Evolutionary conservation across 306 rosid genomes (phyloP).

Genomic region (Glycine tomentella): DNA sequence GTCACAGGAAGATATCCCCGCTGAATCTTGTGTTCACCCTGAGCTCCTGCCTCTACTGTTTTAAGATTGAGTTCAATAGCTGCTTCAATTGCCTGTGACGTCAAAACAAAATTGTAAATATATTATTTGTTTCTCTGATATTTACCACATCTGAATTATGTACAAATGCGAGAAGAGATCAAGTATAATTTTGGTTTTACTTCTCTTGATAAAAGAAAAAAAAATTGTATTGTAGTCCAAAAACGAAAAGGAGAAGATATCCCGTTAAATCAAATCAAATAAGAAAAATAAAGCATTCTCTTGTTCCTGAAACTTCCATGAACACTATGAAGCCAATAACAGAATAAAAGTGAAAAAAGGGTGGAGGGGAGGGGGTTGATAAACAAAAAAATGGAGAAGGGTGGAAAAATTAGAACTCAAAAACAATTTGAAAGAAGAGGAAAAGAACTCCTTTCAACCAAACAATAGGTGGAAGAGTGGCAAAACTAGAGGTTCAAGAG

Average conservation of each 20-base stretch:
- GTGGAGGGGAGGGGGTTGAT: neutral
- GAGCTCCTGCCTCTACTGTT: slow-evolving; percentile 98
- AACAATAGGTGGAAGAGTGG: neutral
- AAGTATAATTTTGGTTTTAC: neutral
- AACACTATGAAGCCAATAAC: neutral
- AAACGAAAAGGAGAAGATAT: slow-evolving; percentile 7
- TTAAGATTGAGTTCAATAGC: slow-evolving; percentile 83
- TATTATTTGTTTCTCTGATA: slow-evolving; percentile 1
- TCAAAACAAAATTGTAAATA: slow-evolving; percentile 31
- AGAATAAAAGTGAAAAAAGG: neutral
- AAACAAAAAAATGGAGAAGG: neutral
- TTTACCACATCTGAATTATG: neutral
- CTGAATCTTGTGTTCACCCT: slow-evolving; percentile 99
- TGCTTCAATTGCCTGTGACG: slow-evolving; percentile 90
- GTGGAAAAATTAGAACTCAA: slow-evolving; percentile 1
- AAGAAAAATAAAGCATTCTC: neutral
- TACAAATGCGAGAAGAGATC: slow-evolving; percentile 13
- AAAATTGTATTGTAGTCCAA: neutral
- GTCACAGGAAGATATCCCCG: slow-evolving; percentile 91
- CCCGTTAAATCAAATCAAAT: neutral
- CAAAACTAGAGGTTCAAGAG: neutral
- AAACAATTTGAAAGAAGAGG: neutral
- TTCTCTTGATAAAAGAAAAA: neutral
- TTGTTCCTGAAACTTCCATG: neutral
- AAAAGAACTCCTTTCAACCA: too few relatives aligned